Conservation (phyloP, 2,329 filamentous ascomycete genomes). For the Colletotrichum sp. region DNA sequence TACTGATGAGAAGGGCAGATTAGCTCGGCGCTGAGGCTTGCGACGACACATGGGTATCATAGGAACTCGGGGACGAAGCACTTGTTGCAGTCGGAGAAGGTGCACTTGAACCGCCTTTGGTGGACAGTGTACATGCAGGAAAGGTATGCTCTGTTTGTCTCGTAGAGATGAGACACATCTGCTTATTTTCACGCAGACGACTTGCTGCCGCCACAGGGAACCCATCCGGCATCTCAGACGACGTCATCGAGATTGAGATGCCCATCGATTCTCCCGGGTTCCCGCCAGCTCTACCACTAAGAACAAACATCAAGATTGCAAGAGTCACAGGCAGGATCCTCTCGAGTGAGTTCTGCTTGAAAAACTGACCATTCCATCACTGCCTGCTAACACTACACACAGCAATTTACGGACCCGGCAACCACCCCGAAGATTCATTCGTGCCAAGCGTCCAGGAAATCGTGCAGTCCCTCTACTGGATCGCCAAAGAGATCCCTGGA, state of each 20-base stretch:
- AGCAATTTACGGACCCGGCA: constrained; percentile 34
- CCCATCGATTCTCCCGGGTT: constrained; percentile 1
- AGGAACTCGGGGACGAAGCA: constrained; percentile 6
- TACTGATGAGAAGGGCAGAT: no score
- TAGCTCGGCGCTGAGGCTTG: constrained; percentile 8
- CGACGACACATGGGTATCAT: constrained; percentile 20
- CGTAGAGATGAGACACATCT: accelerated
- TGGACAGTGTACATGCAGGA: constrained; percentile 24
- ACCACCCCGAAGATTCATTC: constrained; percentile 32
- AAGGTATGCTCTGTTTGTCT: not conserved
- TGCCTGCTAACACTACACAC: constrained; percentile 21
- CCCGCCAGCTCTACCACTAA: not conserved
- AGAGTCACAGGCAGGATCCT: constrained; percentile 9
- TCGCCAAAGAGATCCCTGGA: constrained; percentile 23
- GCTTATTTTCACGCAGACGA: not conserved
- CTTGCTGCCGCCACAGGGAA: constrained; percentile 17
- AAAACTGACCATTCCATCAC: not conserved
- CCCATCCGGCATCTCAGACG: constrained; percentile 7
- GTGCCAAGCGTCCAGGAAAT: constrained; percentile 36
- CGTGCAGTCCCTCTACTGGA: constrained; percentile 26
- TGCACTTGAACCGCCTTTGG: constrained; percentile 18
- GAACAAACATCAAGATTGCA: constrained; percentile 14
- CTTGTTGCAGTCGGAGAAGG: constrained; percentile 4
- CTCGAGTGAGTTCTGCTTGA: not conserved
- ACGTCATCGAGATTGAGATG: constrained; percentile 5